phyloP scores from a whole-genome alignment of 108 stramenopile genomes.

The Nitzschia sp. region DNA sequence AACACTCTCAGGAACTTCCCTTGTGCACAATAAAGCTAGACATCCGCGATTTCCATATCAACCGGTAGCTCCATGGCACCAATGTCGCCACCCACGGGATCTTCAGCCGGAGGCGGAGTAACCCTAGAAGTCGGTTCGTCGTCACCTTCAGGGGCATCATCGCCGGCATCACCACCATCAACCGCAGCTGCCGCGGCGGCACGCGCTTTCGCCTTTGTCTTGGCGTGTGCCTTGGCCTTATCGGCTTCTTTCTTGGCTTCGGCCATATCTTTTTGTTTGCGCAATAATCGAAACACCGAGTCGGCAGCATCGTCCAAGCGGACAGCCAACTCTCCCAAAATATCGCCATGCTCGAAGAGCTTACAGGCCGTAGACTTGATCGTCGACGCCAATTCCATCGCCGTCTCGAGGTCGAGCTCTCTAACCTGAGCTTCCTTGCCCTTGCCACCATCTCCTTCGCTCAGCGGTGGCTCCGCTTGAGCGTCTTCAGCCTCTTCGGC shows the following conservation, averaged over 20 bases:
- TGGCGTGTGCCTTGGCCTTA: conserved; percentile 5
- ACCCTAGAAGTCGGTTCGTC: background rate
- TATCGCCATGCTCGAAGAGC: conserved; percentile 18
- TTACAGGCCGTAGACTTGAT: conserved; percentile 29
- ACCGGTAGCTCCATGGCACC: conserved; percentile 1
- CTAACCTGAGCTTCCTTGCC: background rate
- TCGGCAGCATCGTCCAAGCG: conserved; percentile 24
- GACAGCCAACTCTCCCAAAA: conserved; percentile 25
- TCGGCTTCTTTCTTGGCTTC: conserved; percentile 18
- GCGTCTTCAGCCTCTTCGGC: conserved; percentile 28
- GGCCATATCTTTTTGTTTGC: conserved; percentile 20
- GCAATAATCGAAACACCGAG: conserved; percentile 20
- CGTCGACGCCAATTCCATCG: conserved; percentile 16
- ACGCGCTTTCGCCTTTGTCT: background rate
- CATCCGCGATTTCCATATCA: background rate
- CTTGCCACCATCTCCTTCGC: background rate
- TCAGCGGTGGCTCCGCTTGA: conserved; percentile 6
- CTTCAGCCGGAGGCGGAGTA: too few relatives aligned
- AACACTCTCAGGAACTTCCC: background rate
- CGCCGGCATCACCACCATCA: background rate
- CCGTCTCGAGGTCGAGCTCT: conserved; percentile 19
- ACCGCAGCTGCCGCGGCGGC: background rate
- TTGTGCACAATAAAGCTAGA: background rate
- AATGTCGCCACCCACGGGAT: conserved; percentile 4
- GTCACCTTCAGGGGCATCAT: conserved; percentile 1